phyloP scores from a whole-genome alignment of 306 rosid genomes.

The Cucurbita moschata region DNA sequence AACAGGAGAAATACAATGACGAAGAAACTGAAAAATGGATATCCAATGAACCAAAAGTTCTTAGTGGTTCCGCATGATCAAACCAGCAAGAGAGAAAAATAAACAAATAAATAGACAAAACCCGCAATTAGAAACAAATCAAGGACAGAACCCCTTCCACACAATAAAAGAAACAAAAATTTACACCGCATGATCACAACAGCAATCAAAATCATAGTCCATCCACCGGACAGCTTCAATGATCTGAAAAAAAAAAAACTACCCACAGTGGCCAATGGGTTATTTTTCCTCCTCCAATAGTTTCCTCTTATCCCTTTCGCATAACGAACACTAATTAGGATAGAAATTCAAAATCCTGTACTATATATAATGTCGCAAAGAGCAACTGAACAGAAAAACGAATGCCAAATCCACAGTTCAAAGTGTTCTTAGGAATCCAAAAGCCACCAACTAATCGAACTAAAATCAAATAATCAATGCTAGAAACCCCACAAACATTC shows the following conservation, averaged over 20 bases:
- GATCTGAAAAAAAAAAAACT: neutral
- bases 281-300: neutral
- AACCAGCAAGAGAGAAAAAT: neutral
- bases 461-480: neutral
- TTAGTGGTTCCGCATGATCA: neutral
- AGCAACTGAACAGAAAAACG: neutral
- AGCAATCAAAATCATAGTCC: neutral
- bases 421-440: neutral
- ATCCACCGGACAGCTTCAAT: neutral
- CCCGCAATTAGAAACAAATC: neutral
- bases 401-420: neutral
- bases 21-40: neutral
- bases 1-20: neutral
- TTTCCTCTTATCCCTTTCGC: neutral
- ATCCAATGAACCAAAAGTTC: neutral
- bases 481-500: neutral
- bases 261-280: neutral
- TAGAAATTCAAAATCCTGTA: neutral
- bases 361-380: neutral
- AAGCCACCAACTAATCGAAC: neutral
- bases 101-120: neutral
- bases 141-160: neutral
- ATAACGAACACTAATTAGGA: neutral
- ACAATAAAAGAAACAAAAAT: neutral
- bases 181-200: neutral